Base-by-base conservation (phyloP, 164 flowering plant species). In the Magnolia sinica region DNA sequence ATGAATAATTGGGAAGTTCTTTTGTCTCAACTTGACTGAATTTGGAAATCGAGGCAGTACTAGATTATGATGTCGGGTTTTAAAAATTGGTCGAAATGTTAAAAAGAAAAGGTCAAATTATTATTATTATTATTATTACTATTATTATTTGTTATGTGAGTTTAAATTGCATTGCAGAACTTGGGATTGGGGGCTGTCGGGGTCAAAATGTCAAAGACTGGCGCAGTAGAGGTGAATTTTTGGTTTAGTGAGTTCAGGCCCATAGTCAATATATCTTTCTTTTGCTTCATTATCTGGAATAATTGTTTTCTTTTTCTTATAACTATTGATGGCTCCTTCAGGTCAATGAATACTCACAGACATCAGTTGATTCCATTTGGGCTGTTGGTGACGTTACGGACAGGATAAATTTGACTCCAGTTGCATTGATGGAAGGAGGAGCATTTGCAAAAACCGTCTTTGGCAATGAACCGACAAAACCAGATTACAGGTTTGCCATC, bases 321-420 rank as follows among this genome's bases (percentile, higher is more conserved):
- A 24, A 74, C 72, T 20, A 37, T 37, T 23, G 18, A 73, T 80
- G 73, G 23, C 24, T 76, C 74, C 69, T 59, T 74, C 81, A 96
- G 99, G 99, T 96, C 74, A 92, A 96, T 86, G 97, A 94, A 78
- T 96, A 84, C 82, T 96, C 99, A 31, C 89, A 81, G 19, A 89
- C 97, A 58, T 91, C 97, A 64, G 97, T 92, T 80, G 93, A 97
- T 73, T 94, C 98, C 71, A 93, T 96, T 77, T 96, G 98, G 99
- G 99, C 99, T 29, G 96, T 96, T 75, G 99, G 99, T 77, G 99
- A 96, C 85, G 99, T 88, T 75, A 96, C 99, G 59, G 90, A 93
- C 73, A 88, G 99, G 78, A 19, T 94, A 51, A 96, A 96, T 85
- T 87, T 96, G 81, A 96, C 99, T 74, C 99, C 99, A 37, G 98